Conservation (phyloP, 2,329 filamentous ascomycete species). For the Chaetomium strumarium region DNA sequence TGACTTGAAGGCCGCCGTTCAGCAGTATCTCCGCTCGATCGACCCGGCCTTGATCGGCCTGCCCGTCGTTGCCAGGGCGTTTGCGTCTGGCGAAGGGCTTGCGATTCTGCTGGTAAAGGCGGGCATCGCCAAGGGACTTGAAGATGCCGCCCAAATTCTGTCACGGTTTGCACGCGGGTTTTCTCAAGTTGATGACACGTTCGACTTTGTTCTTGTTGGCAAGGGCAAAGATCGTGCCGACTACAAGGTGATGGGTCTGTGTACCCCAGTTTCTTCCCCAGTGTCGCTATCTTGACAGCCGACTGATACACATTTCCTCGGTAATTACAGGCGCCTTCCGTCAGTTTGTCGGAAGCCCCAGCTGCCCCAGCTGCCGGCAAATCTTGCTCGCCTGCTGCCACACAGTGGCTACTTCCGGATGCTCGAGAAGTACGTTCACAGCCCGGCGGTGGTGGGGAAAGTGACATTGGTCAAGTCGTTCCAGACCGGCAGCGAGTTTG, state of each 20-base stretch:
- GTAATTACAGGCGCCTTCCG: constrained; percentile 12
- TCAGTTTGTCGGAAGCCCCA: constrained; percentile 14
- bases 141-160: constrained; percentile 1
- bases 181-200: constrained; percentile 15
- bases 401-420: constrained; percentile 17
- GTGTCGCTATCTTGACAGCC: not conserved
- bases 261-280: too few species aligned
- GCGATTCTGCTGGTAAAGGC: constrained; percentile 12
- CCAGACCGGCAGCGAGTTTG: constrained; percentile 16
- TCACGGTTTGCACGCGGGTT: constrained; percentile 15
- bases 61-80: constrained; percentile 13
- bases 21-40: constrained; percentile 8
- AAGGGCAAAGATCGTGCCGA: constrained; percentile 19
- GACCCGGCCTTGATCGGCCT: constrained; percentile 2
- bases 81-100: constrained; percentile 13
- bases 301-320: not conserved
- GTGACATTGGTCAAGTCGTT: constrained; percentile 17
- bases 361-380: constrained; percentile 12
- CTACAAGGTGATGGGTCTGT: constrained; percentile 15
- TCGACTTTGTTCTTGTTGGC: constrained; percentile 18
- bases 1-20: constrained; percentile 8
- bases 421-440: constrained; percentile 14
- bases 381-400: constrained; percentile 15
- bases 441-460: not conserved
- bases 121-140: constrained; percentile 1